Evolutionary conservation across 371 early-diverging fungal species (phyloP).

Genomic region (Mortierella sp.): DNA sequence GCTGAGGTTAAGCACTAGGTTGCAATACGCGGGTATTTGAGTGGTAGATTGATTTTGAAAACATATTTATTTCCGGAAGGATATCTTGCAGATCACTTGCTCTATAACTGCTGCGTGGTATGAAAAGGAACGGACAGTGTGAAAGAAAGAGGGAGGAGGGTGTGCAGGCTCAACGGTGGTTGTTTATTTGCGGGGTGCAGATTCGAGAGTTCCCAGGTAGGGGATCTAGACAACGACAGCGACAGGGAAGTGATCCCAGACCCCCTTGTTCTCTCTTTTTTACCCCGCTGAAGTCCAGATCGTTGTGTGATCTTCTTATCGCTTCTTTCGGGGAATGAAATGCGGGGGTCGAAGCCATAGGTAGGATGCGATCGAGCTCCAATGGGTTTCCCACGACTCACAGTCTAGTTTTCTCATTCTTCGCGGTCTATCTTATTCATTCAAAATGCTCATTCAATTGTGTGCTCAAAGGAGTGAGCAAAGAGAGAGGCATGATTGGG

Average conservation of each 20-base stretch:
- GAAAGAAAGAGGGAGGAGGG: not conserved
- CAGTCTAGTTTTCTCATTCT: not conserved
- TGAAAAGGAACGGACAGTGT: too few species aligned
- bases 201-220: too few species aligned
- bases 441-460: not conserved
- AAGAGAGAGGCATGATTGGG: not conserved
- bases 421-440: not conserved
- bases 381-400: not conserved
- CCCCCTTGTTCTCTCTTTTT: not conserved
- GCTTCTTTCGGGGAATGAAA: not conserved
- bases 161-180: not conserved
- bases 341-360: not conserved
- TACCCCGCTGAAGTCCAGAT: not conserved
- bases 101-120: too few species aligned
- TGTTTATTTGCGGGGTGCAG: not conserved
- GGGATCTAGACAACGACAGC: not conserved
- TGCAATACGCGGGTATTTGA: too few species aligned
- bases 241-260: too few species aligned
- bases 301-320: not conserved
- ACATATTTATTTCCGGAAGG: not conserved
- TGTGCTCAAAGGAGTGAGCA: not conserved
- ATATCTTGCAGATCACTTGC: too few species aligned
- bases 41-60: too few species aligned
- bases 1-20: too few species aligned
- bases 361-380: not conserved